Conservation (phyloP, 768 basidiomycete genomes). For the Pleurotus djamor region DNA sequence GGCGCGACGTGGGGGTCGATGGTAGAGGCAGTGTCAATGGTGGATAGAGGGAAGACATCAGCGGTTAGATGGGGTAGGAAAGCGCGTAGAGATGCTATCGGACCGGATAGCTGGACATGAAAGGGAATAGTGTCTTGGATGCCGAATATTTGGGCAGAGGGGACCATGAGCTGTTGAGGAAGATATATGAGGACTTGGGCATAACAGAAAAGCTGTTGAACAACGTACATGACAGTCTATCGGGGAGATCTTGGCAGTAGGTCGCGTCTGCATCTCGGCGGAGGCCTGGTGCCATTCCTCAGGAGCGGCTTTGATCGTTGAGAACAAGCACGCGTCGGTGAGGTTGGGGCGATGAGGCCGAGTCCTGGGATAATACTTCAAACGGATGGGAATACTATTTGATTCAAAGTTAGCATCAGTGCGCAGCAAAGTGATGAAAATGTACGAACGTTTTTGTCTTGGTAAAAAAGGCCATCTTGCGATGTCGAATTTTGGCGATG, state of each 20-base stretch:
- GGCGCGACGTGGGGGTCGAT: slow-evolving; percentile 9
- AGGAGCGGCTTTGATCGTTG: slow-evolving; percentile 56
- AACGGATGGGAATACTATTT: slow-evolving; percentile 41
- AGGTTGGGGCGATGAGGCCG: slow-evolving; percentile 56
- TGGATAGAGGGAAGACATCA: slow-evolving; percentile 1
- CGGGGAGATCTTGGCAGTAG: slow-evolving; percentile 29
- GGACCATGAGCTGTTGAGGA: slow-evolving; percentile 52
- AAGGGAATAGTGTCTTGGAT: slow-evolving; percentile 59
- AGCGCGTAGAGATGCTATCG: slow-evolving; percentile 39
- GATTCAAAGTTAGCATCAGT: background rate
- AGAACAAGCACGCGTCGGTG: slow-evolving; percentile 45
- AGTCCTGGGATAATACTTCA: slow-evolving; percentile 51
- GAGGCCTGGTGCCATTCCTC: slow-evolving; percentile 64
- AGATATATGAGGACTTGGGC: background rate
- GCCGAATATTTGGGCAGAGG: slow-evolving; percentile 51
- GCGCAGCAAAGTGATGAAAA: background rate
- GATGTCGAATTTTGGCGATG: slow-evolving; percentile 32
- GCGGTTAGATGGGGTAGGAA: slow-evolving; percentile 30
- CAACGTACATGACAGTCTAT: slow-evolving; percentile 50
- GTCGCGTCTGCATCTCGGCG: slow-evolving; percentile 37
- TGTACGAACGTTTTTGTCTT: slow-evolving; percentile 42
- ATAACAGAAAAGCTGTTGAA: background rate
- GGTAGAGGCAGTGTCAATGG: slow-evolving; percentile 14
- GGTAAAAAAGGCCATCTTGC: slow-evolving; percentile 41
- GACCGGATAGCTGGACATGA: slow-evolving; percentile 59